Evolutionary conservation across 768 basidiomycete species (phyloP).

Genomic region (Amanita subjunquillea): DNA sequence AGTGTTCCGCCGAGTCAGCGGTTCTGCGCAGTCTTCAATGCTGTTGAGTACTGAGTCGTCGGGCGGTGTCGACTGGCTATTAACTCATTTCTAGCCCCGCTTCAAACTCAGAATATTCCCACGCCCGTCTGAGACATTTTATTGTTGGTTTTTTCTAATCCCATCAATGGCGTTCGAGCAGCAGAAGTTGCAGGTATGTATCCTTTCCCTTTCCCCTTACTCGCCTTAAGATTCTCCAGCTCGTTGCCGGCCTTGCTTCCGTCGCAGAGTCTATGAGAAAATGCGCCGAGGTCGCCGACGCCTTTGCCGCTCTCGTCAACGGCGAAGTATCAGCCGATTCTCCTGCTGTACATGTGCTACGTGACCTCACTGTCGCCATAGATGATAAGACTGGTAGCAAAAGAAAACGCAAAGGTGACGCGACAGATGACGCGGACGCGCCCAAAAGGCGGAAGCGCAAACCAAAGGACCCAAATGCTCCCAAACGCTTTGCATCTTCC

Average conservation of each 20-base stretch:
- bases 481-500: constrained; percentile 86
- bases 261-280: constrained; percentile 58
- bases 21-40: constrained; percentile 18
- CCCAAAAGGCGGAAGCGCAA: constrained; percentile 50
- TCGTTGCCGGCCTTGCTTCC: constrained; percentile 39
- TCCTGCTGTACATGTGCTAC: constrained; percentile 11
- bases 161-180: constrained; percentile 13
- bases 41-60: constrained; percentile 13
- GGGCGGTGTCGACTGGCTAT: constrained; percentile 7
- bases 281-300: constrained; percentile 50
- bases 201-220: constrained; percentile 1
- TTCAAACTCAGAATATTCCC: constrained; percentile 25
- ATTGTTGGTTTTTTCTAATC: constrained; percentile 9
- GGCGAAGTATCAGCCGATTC: constrained; percentile 18
- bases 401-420: constrained; percentile 48
- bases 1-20: constrained; percentile 14
- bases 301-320: constrained; percentile 41
- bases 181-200: constrained; percentile 24
- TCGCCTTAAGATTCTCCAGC: constrained; percentile 25
- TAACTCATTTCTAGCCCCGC: constrained; percentile 16
- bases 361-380: constrained; percentile 11
- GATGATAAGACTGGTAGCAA: constrained; percentile 11
- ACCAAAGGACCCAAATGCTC: constrained; percentile 86
- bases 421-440: constrained; percentile 27
- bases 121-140: constrained; percentile 25